A percentile compares a stretch with the other conserved stretches of the same genome.
Conservation (phyloP, 305 asterid species). For the Fraxinus greggii region DNA sequence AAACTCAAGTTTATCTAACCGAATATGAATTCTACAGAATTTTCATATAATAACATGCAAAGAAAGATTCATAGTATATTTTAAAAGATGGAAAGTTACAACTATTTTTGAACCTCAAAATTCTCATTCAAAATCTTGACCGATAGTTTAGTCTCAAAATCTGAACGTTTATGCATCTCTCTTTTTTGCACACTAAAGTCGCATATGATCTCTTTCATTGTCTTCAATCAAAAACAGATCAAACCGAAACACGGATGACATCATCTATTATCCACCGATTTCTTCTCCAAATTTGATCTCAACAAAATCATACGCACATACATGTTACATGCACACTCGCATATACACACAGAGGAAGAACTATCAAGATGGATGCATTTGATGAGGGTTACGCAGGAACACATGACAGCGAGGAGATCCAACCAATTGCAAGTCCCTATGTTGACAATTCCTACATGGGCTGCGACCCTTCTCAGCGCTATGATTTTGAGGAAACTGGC, state of each 20-base stretch:
- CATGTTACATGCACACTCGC: neutral
- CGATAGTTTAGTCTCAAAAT: neutral
- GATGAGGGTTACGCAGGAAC: conserved; percentile 38
- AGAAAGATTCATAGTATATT: too few species aligned
- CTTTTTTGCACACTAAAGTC: too few species aligned
- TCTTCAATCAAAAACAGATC: neutral
- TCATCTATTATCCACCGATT: conserved; percentile 14
- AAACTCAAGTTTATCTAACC: neutral
- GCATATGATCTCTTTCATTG: neutral
- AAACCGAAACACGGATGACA: conserved; percentile 10
- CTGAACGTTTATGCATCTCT: neutral
- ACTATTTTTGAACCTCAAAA: neutral
- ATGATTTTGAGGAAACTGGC: conserved; percentile 26
- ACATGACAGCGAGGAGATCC: conserved; percentile 35
- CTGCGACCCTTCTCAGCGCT: conserved; percentile 17
- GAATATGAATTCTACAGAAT: too few species aligned
- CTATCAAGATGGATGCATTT: conserved; percentile 47
- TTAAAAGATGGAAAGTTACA: neutral
- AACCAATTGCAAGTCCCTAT: conserved; percentile 30
- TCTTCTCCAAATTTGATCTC: conserved; percentile 31
- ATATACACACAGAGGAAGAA: conserved; percentile 1
- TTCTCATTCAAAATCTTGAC: neutral
- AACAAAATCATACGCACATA: neutral
- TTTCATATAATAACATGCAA: too few species aligned
- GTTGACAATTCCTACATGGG: conserved; percentile 22